Conservation (phyloP, 2,329 filamentous ascomycete species). For the Huntiella moniliformis region DNA sequence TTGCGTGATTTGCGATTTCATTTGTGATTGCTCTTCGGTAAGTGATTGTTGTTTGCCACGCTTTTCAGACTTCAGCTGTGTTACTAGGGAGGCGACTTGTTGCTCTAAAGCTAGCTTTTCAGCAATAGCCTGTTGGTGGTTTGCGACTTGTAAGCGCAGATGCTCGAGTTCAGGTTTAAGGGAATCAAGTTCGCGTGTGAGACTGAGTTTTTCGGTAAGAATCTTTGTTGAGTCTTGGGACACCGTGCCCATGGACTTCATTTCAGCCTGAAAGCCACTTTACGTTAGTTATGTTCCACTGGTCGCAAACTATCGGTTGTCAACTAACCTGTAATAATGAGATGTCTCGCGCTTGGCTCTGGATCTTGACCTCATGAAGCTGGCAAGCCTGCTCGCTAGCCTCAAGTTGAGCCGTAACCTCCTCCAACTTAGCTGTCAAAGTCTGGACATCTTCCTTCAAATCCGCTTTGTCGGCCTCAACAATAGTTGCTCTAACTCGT, state of each 20-base stretch:
- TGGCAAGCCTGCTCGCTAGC: constrained; percentile 23
- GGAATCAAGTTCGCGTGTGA: constrained; percentile 31
- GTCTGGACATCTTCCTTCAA: constrained; percentile 42
- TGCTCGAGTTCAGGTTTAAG: constrained; percentile 39
- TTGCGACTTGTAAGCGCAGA: constrained; percentile 32
- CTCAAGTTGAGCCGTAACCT: constrained; percentile 25
- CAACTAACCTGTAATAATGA: constrained; percentile 26
- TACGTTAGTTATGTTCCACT: neutral
- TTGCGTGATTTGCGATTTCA: constrained; percentile 20
- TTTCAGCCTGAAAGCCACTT: constrained; percentile 41
- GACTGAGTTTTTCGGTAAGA: constrained; percentile 37
- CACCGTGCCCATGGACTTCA: constrained; percentile 47
- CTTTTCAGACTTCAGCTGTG: constrained; percentile 66
- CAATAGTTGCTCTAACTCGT: constrained; percentile 48
- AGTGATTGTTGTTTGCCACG: constrained; percentile 19
- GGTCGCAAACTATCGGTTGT: too few relatives aligned
- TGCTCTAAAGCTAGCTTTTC: constrained; percentile 69
- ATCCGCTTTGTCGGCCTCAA: constrained; percentile 55
- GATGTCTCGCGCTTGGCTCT: constrained; percentile 30
- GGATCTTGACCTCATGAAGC: constrained; percentile 28
- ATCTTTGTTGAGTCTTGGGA: constrained; percentile 53
- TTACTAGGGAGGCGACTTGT: constrained; percentile 57
- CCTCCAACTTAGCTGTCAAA: constrained; percentile 23
- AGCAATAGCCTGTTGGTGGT: constrained; percentile 49
- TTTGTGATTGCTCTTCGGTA: constrained; percentile 24